Evolutionary conservation across 2,329 filamentous ascomycete species (phyloP).

Genomic region (Lachnellula willkommii): DNA sequence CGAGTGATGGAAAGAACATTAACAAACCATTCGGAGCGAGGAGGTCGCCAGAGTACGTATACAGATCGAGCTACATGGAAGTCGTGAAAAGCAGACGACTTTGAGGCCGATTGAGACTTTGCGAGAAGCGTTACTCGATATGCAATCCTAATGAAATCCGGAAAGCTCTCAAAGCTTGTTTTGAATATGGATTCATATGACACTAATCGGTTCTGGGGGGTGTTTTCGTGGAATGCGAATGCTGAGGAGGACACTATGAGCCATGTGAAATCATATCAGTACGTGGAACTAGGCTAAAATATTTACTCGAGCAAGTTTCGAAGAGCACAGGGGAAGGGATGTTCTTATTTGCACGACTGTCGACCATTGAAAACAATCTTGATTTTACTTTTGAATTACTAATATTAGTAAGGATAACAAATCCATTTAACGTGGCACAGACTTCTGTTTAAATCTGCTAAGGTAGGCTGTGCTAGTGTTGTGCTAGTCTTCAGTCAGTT

Average conservation of each 20-base stretch:
- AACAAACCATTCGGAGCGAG: too few species aligned
- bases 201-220: not conserved
- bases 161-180: not conserved
- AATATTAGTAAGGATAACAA: too few species aligned
- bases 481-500: not conserved
- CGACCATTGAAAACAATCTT: not conserved
- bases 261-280: not conserved
- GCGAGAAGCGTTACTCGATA: not conserved
- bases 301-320: not conserved
- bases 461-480: not conserved
- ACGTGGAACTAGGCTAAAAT: not conserved
- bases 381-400: too few species aligned
- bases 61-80: not conserved
- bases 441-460: not conserved
- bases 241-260: not conserved
- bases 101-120: not conserved
- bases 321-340: not conserved
- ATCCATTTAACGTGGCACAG: too few species aligned
- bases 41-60: too few species aligned
- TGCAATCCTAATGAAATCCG: not conserved
- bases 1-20: too few species aligned
- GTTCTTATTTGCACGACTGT: not conserved
- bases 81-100: not conserved
- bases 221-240: not conserved
- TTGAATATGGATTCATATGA: not conserved